These are phyloP conservation scores for Trichocladium antarcticum DNA, from an alignment of 495 filamentous ascomycete genomes.

Conservation along the genomic window DNA sequence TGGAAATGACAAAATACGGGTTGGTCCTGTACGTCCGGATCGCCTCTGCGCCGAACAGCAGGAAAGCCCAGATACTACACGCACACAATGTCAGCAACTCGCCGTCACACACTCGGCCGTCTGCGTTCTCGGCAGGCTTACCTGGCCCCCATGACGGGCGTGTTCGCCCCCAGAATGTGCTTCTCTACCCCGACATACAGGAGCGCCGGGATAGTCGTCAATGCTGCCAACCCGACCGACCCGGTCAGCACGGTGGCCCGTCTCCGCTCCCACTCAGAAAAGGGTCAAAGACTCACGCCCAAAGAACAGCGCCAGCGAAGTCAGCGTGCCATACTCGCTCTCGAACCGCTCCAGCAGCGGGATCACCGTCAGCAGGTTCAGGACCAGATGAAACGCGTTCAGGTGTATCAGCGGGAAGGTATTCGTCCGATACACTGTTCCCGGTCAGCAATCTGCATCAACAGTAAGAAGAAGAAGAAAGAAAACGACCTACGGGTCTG, in stretches of 20 bases:
- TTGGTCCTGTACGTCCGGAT: conserved; percentile 64
- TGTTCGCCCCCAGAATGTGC: conserved; percentile 51
- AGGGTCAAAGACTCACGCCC: conserved; percentile 74
- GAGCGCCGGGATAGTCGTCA: conserved; percentile 67
- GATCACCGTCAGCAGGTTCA: conserved; percentile 69
- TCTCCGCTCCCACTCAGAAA: neutral
- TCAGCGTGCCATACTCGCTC: conserved; percentile 83
- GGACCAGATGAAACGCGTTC: conserved; percentile 62
- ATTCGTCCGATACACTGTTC: conserved; percentile 79
- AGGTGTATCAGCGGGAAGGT: conserved; percentile 84
- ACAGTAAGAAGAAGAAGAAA: neutral
- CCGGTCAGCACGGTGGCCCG: too few species aligned
- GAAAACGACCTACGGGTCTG: conserved; percentile 53
- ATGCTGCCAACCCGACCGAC: too few species aligned
- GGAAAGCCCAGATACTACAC: conserved; percentile 72
- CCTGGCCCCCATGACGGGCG: conserved; percentile 71
- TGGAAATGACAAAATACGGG: conserved; percentile 63
- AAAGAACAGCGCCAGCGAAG: conserved; percentile 68
- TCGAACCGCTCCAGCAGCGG: conserved; percentile 89
- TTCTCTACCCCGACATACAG: conserved; percentile 63
- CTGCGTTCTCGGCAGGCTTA: conserved; percentile 28
- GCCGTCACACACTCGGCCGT: neutral
- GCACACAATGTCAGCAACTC: conserved; percentile 5
- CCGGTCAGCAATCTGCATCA: neutral
- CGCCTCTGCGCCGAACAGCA: conserved; percentile 71